phyloP scores from a whole-genome alignment of 106 monocot genomes.

The Apostasia ramifera region DNA sequence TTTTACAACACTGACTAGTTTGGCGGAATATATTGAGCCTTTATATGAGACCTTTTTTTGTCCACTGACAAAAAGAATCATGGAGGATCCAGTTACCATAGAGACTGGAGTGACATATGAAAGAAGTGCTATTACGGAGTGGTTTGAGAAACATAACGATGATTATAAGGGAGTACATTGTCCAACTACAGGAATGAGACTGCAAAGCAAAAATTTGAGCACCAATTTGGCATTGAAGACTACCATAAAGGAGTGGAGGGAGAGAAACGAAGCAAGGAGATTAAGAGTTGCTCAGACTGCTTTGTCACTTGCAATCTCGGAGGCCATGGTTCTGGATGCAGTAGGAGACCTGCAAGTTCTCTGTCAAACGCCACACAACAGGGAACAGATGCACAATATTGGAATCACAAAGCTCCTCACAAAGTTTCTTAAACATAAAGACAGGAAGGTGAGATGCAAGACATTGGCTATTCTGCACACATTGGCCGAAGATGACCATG shows the following conservation, averaged over 20 bases:
- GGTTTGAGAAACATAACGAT: constrained; percentile 24
- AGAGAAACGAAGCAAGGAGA: constrained; percentile 45
- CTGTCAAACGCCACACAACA: constrained; percentile 12
- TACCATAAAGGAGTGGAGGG: constrained; percentile 47
- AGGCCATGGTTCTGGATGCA: constrained; percentile 41
- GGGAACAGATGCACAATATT: constrained; percentile 26
- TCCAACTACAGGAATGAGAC: constrained; percentile 33
- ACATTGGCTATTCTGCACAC: constrained; percentile 26
- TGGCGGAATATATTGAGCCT: constrained; percentile 37
- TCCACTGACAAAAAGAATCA: constrained; percentile 62
- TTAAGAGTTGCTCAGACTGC: constrained; percentile 33
- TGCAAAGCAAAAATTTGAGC: constrained; percentile 27
- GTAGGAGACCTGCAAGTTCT: constrained; percentile 41
- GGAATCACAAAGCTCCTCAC: constrained; percentile 47
- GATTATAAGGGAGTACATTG: constrained; percentile 20
- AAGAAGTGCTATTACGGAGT: constrained; percentile 45
- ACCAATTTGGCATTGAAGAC: constrained; percentile 45
- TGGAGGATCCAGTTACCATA: constrained; percentile 65
- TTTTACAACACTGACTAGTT: constrained; percentile 4
- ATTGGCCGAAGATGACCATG: constrained; percentile 45
- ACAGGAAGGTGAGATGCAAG: constrained; percentile 28
- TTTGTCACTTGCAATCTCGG: constrained; percentile 17
- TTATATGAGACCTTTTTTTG: constrained; percentile 67
- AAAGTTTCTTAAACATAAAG: constrained; percentile 27
- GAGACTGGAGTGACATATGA: constrained; percentile 60